These are phyloP conservation scores for Umbelopsis sp. DNA, from an alignment of 371 early-diverging fungal genomes.

Conservation along the genomic window DNA sequence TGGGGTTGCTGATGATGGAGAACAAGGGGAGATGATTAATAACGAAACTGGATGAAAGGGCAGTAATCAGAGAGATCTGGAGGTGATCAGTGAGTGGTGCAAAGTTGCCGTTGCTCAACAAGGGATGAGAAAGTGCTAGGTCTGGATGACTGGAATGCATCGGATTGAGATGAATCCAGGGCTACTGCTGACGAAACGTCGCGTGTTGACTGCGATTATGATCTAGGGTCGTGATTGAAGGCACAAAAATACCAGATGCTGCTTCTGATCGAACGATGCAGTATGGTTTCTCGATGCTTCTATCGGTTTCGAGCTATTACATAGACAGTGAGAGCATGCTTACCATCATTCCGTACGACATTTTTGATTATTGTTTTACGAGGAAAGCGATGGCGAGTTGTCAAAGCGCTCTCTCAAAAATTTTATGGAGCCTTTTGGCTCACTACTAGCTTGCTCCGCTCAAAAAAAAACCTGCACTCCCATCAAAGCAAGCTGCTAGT, in stretches of 20 bases:
- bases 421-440: neutral
- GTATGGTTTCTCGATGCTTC: too few species aligned
- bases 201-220: neutral
- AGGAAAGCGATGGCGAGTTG: constrained; percentile 17
- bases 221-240: neutral
- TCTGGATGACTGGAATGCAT: neutral
- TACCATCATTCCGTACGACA: constrained; percentile 17
- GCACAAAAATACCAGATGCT: neutral
- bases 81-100: neutral
- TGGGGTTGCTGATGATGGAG: constrained; percentile 84
- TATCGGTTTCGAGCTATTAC: too few species aligned
- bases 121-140: neutral
- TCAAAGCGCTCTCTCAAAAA: constrained; percentile 17
- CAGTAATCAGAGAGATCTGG: neutral
- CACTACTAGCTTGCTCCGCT: neutral
- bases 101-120: neutral
- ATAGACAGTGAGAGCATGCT: neutral
- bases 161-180: neutral
- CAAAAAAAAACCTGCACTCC: neutral
- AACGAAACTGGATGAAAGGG: neutral
- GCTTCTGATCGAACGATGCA: neutral
- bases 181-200: neutral
- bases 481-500: too few species aligned
- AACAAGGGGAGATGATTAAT: constrained; percentile 15
- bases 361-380: constrained; percentile 5